phyloP scores from a whole-genome alignment of 2,329 filamentous ascomycete species.

The Monilinia laxa region DNA sequence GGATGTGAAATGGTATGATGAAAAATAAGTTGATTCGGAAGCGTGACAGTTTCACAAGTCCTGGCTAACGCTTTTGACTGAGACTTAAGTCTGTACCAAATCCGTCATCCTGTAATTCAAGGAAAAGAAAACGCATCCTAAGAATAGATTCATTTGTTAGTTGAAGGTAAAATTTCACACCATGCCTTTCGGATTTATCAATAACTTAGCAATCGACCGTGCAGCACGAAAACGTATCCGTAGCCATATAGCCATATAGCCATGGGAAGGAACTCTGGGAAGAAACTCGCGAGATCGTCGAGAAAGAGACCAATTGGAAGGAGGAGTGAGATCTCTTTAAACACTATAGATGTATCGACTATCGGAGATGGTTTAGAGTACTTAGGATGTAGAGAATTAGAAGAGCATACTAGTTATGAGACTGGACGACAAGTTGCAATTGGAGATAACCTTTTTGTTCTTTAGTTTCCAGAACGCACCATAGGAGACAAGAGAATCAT shows the following conservation, averaged over 20 bases:
- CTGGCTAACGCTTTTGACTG: background rate
- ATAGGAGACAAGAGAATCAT: background rate
- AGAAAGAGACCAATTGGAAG: background rate
- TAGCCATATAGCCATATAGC: conserved; percentile 8
- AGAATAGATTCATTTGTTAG: no score
- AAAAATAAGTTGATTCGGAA: background rate
- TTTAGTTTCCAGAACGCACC: background rate
- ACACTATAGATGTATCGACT: background rate
- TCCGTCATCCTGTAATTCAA: background rate
- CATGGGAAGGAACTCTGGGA: background rate
- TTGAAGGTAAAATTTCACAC: background rate
- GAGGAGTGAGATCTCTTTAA: background rate
- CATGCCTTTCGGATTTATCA: conserved; percentile 3
- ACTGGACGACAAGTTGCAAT: background rate
- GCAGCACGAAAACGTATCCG: background rate
- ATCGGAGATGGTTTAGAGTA: background rate
- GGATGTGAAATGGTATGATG: no score
- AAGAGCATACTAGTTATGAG: background rate
- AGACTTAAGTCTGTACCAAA: background rate
- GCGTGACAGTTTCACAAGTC: background rate
- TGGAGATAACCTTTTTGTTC: background rate
- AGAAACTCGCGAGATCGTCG: background rate
- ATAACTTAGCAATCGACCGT: background rate
- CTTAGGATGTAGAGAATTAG: background rate
- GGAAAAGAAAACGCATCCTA: no score